phyloP scores from a whole-genome alignment of 768 basidiomycete genomes.

The Collybiopsis luxurians region DNA sequence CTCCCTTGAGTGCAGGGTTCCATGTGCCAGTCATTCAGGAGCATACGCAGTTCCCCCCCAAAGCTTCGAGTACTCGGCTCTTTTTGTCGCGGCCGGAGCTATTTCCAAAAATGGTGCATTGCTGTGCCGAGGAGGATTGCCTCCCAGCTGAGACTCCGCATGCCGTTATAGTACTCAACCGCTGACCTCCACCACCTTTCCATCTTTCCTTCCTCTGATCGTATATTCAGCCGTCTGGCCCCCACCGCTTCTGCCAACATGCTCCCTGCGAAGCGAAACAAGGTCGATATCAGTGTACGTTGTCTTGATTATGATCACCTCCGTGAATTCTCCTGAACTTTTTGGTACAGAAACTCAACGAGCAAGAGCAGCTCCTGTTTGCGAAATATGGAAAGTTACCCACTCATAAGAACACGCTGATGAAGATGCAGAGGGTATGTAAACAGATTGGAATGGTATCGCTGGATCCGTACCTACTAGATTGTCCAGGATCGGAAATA shows the following conservation, averaged over 20 bases:
- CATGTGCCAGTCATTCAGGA: too few relatives aligned
- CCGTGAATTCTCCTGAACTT: slow-evolving; percentile 2
- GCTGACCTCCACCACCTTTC: slow-evolving; percentile 19
- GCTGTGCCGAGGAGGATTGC: neutral
- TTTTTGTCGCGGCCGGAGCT: too few relatives aligned
- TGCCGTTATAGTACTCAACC: slow-evolving; percentile 10
- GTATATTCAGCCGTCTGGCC: slow-evolving; percentile 12
- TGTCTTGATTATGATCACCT: neutral
- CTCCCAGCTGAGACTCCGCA: too few relatives aligned
- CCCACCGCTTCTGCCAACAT: slow-evolving; percentile 38
- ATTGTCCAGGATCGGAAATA: slow-evolving; percentile 88
- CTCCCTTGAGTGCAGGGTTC: too few relatives aligned
- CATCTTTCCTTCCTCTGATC: slow-evolving; percentile 24
- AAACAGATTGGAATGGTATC: neutral
- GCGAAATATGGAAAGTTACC: slow-evolving; percentile 94
- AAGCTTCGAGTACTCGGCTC: too few relatives aligned
- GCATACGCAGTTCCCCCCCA: too few relatives aligned
- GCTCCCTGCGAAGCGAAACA: slow-evolving; percentile 81
- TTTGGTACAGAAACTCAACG: slow-evolving; percentile 63
- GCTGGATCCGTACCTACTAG: slow-evolving; percentile 11
- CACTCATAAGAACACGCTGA: slow-evolving; percentile 88
- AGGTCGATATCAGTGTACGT: slow-evolving; percentile 91
- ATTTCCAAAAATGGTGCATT: neutral
- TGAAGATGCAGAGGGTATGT: slow-evolving; percentile 92
- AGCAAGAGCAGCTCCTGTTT: slow-evolving; percentile 93